phyloP scores from a whole-genome alignment of 352 stramenopile species.

The Blastocystis sp. region DNA sequence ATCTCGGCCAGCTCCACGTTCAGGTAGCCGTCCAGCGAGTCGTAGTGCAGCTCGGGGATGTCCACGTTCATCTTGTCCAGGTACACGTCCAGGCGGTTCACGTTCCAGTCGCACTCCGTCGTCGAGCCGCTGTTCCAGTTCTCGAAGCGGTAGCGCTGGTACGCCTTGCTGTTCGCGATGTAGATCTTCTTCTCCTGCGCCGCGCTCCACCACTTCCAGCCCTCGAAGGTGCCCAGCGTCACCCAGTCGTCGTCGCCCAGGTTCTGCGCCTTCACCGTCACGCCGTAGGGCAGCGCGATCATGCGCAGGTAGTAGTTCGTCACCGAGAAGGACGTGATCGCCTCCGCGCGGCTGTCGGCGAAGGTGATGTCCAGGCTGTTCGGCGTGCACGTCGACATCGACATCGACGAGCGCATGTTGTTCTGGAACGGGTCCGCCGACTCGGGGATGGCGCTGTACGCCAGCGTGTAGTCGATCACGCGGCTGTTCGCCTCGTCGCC shows the following conservation, averaged over 20 bases:
- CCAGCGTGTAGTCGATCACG: not conserved
- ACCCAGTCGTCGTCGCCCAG: not conserved
- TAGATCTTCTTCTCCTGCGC: conserved; percentile 36
- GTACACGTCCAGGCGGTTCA: conserved; percentile 12
- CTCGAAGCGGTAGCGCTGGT: not conserved
- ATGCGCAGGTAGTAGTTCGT: not conserved
- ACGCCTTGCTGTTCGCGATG: conserved; percentile 3
- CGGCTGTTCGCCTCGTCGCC: not conserved
- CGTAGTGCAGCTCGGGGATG: not conserved
- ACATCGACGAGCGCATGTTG: not conserved
- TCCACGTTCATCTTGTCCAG: not conserved
- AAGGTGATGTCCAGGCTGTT: conserved; percentile 12
- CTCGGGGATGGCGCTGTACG: not conserved
- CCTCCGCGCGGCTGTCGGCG: not conserved
- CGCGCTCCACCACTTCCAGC: conserved; percentile 26
- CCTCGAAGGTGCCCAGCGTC: not conserved
- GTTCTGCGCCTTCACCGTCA: not conserved
- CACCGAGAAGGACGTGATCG: conserved; percentile 14
- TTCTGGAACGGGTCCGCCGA: conserved; percentile 2
- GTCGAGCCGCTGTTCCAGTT: not conserved
- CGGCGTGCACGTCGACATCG: not conserved
- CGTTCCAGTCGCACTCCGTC: not conserved
- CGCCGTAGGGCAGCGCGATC: not conserved
- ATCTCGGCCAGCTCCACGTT: conserved; percentile 64
- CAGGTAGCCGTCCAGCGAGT: not conserved